phyloP scores from a whole-genome alignment of 305 asterid genomes.

The Petunia hybrid region DNA sequence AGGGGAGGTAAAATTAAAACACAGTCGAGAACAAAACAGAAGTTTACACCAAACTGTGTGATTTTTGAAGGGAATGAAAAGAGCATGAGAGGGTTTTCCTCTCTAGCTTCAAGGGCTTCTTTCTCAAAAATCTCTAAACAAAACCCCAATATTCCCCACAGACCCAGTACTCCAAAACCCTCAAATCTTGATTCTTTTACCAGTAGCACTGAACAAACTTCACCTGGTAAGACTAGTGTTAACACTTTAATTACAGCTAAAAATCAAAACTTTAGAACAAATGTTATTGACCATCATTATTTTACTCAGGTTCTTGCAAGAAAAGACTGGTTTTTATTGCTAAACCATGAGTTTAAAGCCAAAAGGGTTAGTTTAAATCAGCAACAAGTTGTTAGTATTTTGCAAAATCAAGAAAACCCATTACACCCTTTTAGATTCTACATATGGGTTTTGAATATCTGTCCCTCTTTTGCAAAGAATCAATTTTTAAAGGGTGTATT shows the following conservation, averaged over 20 bases:
- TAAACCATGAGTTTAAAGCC: slow-evolving; percentile 70
- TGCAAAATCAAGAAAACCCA: slow-evolving; percentile 85
- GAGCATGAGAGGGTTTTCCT: slow-evolving; percentile 58
- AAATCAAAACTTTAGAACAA: slow-evolving; percentile 35
- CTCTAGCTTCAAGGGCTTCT: slow-evolving; percentile 67
- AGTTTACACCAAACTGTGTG: background rate
- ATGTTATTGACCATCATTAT: slow-evolving; percentile 59
- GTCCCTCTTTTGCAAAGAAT: slow-evolving; percentile 57
- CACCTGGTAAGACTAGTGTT: slow-evolving; percentile 55
- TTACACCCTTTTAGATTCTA: slow-evolving; percentile 69
- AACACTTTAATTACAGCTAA: slow-evolving; percentile 46
- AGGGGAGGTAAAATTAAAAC: background rate
- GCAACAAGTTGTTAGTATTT: slow-evolving; percentile 59
- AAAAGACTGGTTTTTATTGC: slow-evolving; percentile 84
- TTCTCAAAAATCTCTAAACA: slow-evolving; percentile 40
- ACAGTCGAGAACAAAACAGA: background rate
- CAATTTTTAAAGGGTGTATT: slow-evolving; percentile 61
- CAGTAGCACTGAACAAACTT: slow-evolving; percentile 33
- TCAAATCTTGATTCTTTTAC: slow-evolving; percentile 40
- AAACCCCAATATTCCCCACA: slow-evolving; percentile 26
- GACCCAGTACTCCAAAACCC: slow-evolving; percentile 39
- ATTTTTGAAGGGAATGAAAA: background rate
- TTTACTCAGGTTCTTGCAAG: slow-evolving; percentile 63
- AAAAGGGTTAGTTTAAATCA: slow-evolving; percentile 51
- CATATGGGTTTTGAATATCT: slow-evolving; percentile 62